phyloP scores from a whole-genome alignment of 1,284 basidiomycete genomes.

The Pulveroboletus sp. region DNA sequence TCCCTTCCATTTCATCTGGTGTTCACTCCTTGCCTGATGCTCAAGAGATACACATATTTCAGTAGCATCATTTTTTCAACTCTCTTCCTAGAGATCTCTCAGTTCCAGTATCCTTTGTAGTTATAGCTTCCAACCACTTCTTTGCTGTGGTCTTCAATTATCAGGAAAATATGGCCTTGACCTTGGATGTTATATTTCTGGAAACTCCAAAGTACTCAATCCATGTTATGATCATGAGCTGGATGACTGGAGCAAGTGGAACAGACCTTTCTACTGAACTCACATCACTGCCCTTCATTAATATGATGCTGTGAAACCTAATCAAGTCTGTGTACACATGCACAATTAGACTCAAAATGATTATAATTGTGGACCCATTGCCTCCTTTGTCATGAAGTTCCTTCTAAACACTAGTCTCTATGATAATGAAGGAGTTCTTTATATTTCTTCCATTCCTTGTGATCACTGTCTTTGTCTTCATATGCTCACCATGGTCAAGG shows the following conservation, averaged over 20 bases:
- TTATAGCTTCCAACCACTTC: not conserved
- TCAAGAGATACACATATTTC: not conserved
- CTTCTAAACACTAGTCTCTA: too few relatives aligned
- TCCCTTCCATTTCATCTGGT: not conserved
- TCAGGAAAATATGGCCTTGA: not conserved
- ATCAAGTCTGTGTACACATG: not conserved
- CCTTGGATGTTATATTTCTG: constrained; percentile 5
- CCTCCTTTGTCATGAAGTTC: too few relatives aligned
- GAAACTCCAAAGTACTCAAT: not conserved
- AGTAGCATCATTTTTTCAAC: not conserved
- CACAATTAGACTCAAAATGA: too few relatives aligned
- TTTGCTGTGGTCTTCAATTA: not conserved
- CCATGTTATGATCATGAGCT: not conserved
- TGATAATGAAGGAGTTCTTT: too few relatives aligned
- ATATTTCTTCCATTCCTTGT: too few relatives aligned
- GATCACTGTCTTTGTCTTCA: too few relatives aligned
- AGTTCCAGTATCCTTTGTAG: not conserved
- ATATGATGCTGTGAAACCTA: not conserved
- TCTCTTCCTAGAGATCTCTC: not conserved
- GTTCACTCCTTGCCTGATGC: not conserved
- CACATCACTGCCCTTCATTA: not conserved
- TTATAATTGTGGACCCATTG: too few relatives aligned
- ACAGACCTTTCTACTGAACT: not conserved
- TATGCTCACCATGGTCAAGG: too few relatives aligned
- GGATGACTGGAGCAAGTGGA: not conserved